Conservation (phyloP, 352 stramenopile genomes). For the Aphanomyces astaci region DNA sequence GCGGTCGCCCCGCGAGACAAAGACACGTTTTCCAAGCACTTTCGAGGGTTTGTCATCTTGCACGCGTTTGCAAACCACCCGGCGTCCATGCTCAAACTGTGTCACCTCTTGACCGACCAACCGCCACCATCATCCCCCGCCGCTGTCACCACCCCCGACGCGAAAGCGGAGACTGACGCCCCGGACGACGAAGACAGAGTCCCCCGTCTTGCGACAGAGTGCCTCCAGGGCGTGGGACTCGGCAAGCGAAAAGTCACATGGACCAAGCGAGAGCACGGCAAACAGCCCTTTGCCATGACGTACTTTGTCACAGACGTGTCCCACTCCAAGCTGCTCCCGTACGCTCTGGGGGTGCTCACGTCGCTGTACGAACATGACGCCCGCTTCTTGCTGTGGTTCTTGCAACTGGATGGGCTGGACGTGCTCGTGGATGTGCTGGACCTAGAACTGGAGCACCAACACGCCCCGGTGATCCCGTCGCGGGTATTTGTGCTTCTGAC, state of each 20-base stretch:
- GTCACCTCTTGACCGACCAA: background rate
- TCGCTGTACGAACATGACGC: background rate
- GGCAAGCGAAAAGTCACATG: background rate
- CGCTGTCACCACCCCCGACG: too few species aligned
- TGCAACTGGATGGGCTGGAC: slow-evolving; percentile 1
- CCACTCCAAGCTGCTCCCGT: slow-evolving; percentile 7
- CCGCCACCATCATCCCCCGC: too few species aligned
- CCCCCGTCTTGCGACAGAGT: background rate
- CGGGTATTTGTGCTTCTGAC: background rate
- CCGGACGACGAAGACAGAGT: background rate
- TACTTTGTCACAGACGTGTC: background rate
- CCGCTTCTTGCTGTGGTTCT: slow-evolving; percentile 5
- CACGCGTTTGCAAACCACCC: slow-evolving; percentile 1
- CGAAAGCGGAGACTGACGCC: background rate
- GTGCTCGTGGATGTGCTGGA: slow-evolving; percentile 10
- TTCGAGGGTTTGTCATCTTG: slow-evolving; percentile 19
- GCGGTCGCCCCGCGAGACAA: too few species aligned
- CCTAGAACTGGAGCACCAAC: slow-evolving; percentile 8
- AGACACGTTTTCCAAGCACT: slow-evolving; percentile 1
- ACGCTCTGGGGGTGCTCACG: slow-evolving; percentile 1
- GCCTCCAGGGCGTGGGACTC: background rate
- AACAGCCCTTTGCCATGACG: background rate
- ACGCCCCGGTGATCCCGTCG: background rate
- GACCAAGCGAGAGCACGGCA: background rate
- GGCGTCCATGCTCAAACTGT: background rate